Conservation (phyloP, 176 grass and related monocot species). For the sorghum (Sorghum bicolor) region DNA sequence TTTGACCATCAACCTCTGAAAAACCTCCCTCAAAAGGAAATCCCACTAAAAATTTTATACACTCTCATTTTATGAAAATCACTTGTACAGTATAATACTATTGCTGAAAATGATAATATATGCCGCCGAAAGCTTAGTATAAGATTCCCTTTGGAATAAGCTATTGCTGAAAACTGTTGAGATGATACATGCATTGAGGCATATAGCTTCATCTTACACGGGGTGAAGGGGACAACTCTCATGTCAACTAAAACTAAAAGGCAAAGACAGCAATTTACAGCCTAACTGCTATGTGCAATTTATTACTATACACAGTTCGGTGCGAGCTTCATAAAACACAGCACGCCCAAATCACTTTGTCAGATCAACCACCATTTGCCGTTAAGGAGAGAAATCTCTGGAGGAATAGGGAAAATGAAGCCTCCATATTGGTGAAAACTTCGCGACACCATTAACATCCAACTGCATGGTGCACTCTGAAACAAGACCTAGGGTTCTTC, state of each 20-base stretch:
- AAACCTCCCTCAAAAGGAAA: neutral
- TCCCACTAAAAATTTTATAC: neutral
- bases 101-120: neutral
- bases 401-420: neutral
- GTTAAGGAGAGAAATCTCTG: neutral
- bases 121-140: too few species aligned
- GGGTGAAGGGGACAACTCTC: neutral
- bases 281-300: slow-evolving; percentile 2
- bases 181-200: neutral
- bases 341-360: slow-evolving; percentile 25
- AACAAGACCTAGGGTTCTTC: slow-evolving; percentile 24
- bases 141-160: neutral
- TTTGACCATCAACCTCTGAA: neutral
- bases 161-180: neutral
- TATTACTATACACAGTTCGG: slow-evolving; percentile 6
- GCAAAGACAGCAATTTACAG: slow-evolving; percentile 26
- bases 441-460: neutral
- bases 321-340: slow-evolving; percentile 51
- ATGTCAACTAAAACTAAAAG: neutral
- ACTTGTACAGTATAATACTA: neutral
- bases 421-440: neutral
- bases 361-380: neutral
- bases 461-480: neutral
- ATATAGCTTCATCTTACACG: neutral
- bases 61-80: neutral